phyloP scores from a whole-genome alignment of 345 rosid genomes.

The Acer negundo region DNA sequence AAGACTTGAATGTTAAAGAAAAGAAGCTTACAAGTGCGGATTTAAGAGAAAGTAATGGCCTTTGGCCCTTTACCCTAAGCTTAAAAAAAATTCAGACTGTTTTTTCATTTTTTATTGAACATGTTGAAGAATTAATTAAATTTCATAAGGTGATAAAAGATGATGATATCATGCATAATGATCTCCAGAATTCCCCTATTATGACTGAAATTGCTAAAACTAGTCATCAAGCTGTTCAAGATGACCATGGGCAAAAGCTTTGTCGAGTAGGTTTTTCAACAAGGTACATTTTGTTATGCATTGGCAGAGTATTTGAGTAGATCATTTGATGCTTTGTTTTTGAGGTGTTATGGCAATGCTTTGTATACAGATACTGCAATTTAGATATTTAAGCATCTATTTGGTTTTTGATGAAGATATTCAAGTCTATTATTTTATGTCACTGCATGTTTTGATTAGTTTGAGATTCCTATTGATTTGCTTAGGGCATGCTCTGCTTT shows the following conservation, averaged over 20 bases:
- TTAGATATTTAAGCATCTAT: slow-evolving; percentile 5
- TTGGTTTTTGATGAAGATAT: background rate
- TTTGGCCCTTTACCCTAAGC: background rate
- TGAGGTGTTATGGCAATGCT: background rate
- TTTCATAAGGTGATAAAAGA: background rate
- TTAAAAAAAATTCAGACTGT: background rate
- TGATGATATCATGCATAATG: background rate
- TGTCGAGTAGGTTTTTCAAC: slow-evolving; percentile 5
- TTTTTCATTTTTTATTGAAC: background rate
- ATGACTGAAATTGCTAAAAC: background rate
- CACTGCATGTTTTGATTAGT: slow-evolving; percentile 4
- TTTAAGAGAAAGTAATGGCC: background rate
- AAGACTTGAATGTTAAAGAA: background rate
- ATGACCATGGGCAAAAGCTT: background rate
- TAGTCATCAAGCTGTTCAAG: background rate
- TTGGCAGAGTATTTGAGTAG: background rate
- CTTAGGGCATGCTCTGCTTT: slow-evolving; percentile 3
- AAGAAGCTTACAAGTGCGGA: background rate
- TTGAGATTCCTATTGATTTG: background rate
- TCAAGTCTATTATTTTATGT: background rate
- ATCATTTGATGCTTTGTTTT: background rate
- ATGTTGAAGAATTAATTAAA: background rate
- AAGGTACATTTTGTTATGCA: background rate
- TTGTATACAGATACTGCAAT: background rate
- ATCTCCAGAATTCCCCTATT: background rate